These are phyloP conservation scores for Calonectria hongkongensis DNA, from an alignment of 2,329 filamentous ascomycete species.

Conservation along the genomic window DNA sequence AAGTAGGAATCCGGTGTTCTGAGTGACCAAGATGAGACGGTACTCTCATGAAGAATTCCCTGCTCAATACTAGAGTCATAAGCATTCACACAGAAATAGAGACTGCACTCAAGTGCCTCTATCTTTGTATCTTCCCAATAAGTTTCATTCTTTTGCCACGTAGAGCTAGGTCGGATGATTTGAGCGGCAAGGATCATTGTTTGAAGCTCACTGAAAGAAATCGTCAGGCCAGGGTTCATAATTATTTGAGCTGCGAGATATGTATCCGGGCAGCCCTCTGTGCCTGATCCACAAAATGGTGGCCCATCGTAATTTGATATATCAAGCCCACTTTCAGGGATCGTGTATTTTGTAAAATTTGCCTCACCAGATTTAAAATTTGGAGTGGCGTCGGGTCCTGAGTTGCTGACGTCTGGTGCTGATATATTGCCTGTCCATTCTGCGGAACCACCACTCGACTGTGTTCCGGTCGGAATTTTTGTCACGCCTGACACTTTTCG, in stretches of 20 bases:
- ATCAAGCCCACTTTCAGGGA: background rate
- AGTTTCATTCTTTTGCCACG: slow-evolving; percentile 23
- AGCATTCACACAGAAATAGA: slow-evolving; percentile 41
- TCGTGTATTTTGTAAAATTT: background rate
- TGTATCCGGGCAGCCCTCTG: slow-evolving; percentile 31
- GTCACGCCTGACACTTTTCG: background rate
- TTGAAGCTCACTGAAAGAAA: background rate
- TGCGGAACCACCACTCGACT: background rate
- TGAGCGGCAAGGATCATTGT: slow-evolving; percentile 36
- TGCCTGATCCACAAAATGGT: background rate
- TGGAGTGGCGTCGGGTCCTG: background rate
- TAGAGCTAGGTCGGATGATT: slow-evolving; percentile 8
- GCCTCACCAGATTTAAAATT: background rate
- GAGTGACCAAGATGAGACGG: background rate
- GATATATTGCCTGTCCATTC: background rate
- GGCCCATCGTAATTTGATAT: background rate
- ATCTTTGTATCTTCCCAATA: slow-evolving; percentile 30
- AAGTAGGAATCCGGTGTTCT: background rate
- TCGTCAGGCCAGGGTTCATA: slow-evolving; percentile 32
- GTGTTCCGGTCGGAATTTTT: background rate
- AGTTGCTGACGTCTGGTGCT: background rate
- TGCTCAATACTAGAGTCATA: slow-evolving; percentile 22
- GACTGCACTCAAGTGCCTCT: slow-evolving; percentile 26
- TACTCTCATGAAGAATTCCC: slow-evolving; percentile 25
- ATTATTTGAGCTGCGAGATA: slow-evolving; percentile 25